Base-by-base conservation (phyloP, 176 grass and related monocot species). In the Otatea glauca region DNA sequence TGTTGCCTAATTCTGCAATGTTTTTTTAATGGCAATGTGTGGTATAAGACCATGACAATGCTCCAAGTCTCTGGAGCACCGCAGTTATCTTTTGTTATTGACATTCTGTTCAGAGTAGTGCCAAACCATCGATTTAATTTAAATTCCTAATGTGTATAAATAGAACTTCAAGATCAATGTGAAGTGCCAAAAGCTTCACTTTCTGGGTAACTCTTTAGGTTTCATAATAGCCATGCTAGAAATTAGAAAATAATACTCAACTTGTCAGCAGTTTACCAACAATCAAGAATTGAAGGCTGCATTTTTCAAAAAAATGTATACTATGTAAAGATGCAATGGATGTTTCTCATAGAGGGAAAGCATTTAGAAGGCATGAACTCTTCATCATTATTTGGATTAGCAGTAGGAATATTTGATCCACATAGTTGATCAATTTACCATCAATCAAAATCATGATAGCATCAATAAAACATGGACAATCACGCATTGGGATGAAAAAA, bases 361-460 rank as follows among this genome's bases (percentile, higher is more conserved):
- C 23, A 75, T 5, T 55, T 55, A 55, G 4, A 12, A 75, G 4
- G 21, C 49, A 37, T 37, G 4, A 34, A 54, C 14, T 51, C 24
- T 4, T 1, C 1, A 42, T 54, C 21, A 25, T 84, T 84, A 84
- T 39, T 42, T 65, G 32, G 43, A 54, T 84, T 65, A 38, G 27
- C 13, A 75, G 9, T 51, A 50, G 9, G 35, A 74, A 65, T 74
- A 83, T 81, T 70, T 51, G 9, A 20, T 47, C 60, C 3, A 73
- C 12, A 37, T 64, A 25, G 9, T 63, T 50, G 59, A 75, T 65
- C 76, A 32, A 82, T 44, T 62, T 61, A 61, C 23, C 48, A 75
- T 35, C 15, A 45, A 72, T 16, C 9, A 63, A 80, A 39, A 49
- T n/a, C 11, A 49, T 23, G 24, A 47, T 63, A 55, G 14, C 18